Percentiles rank a stretch among this genome's conserved stretches.
Conservation (phyloP, 2,329 filamentous ascomycete species). For the Chrysoporthe austroafricana region DNA sequence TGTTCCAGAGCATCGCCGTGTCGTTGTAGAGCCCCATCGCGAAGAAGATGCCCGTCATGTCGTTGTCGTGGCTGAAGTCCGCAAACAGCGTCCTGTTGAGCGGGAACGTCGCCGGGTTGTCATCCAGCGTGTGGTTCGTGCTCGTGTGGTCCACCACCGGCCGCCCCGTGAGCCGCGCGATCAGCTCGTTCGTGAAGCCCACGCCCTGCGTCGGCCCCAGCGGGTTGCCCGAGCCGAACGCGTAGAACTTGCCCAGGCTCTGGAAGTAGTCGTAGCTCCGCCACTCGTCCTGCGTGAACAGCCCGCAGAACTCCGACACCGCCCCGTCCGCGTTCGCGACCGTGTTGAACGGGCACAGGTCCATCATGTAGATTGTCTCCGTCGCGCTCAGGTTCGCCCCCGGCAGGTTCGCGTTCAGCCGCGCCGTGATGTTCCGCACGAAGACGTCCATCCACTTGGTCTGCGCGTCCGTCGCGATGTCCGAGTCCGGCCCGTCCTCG, state of each 20-base stretch:
- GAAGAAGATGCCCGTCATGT: conserved; percentile 76
- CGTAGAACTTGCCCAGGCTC: conserved; percentile 83
- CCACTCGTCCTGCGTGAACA: conserved; percentile 80
- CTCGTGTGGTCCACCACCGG: conserved; percentile 74
- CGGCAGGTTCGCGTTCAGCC: conserved; percentile 70
- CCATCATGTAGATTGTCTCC: conserved; percentile 78
- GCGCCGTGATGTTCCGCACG: conserved; percentile 66
- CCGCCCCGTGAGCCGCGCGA: conserved; percentile 73
- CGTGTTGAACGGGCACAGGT: conserved; percentile 84
- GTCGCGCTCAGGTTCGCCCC: conserved; percentile 66
- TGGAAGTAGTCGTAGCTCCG: conserved; percentile 79
- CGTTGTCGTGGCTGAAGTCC: conserved; percentile 92
- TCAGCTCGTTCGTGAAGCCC: conserved; percentile 85
- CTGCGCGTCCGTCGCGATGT: conserved; percentile 56
- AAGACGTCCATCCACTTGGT: conserved; percentile 65
- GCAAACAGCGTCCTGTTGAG: conserved; percentile 72
- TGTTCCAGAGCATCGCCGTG: conserved; percentile 58
- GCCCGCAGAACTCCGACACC: conserved; percentile 72
- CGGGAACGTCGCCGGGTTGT: conserved; percentile 71
- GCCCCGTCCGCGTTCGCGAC: conserved; percentile 61
- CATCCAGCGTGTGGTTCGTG: conserved; percentile 78
- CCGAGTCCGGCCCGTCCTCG: conserved; percentile 59
- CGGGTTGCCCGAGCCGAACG: conserved; percentile 74
- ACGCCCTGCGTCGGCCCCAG: conserved; percentile 85
- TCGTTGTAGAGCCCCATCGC: conserved; percentile 79